Base-by-base conservation (phyloP, 2,329 filamentous ascomycete species). In the Harringtonia lauricola region DNA sequence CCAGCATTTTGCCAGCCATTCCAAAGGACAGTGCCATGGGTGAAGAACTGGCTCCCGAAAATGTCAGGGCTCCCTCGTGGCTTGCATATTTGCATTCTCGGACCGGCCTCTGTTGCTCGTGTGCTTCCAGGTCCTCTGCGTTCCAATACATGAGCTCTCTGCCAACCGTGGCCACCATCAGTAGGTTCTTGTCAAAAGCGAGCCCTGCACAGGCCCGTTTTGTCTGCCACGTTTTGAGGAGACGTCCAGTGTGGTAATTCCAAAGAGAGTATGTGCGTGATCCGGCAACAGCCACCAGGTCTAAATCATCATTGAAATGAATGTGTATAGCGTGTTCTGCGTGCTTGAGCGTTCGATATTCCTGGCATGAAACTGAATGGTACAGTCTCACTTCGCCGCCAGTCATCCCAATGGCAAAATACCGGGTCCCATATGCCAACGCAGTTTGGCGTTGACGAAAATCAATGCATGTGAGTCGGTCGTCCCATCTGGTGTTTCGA, bases 251-350 rank as follows among this genome's bases (percentile, higher is more conserved):
- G 41, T 51, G 48, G 45, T 54, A 49, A 29, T 62, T 48, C 60
- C 60, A 64, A n/a, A 64, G 36, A 36, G 51, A 52, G 14, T 55
- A 42, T 35, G 33, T 35, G 8, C 8, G 15, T 9, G 4, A 19
- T 9, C 33, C 33, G 14, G 33, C 33, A 17, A 35, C 14, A 19
- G 54, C 60, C 39, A 64, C 31, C 8, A 59, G 36, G 42, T 58
- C 50, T 2, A 51, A 51, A 33, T 57, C 53, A 15, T 19, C 28
- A 37, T 55, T 55, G 49, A 64, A 62, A 28, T 48, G 30, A 41
- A 64, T 42, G n/a, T 59, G 49, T 29, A 47, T 56, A 26, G 62
- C 53, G 3, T 51, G 18, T 41, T 62, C 58, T 8, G 56, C 54
- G 45, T 61, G 57, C 3, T 52, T 38, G 22, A 58, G 39, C 18